Conservation (phyloP, 345 rosid species). For the Populus alba region DNA sequence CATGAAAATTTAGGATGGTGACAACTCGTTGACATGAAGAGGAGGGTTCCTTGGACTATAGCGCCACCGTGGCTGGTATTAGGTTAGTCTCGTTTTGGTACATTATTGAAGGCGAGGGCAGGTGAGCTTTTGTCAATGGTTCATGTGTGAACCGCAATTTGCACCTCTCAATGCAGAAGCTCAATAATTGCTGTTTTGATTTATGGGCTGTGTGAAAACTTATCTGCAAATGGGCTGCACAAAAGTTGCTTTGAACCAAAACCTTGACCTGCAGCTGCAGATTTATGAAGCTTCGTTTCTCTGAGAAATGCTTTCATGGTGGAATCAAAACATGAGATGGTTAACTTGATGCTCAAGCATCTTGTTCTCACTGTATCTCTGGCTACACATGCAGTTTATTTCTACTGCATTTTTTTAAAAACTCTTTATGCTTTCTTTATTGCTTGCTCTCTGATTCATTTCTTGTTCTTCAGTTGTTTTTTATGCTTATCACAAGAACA, state of each 20-base stretch:
- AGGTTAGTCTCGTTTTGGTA: not conserved
- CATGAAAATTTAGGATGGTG: conserved; percentile 10
- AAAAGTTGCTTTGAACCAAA: not conserved
- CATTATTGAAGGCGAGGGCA: not conserved
- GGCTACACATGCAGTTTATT: no score
- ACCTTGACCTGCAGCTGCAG: not conserved
- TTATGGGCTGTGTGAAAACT: not conserved
- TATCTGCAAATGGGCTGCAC: not conserved
- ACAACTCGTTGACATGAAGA: conserved; percentile 21
- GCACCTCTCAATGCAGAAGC: not conserved
- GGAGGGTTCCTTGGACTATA: conserved; percentile 8
- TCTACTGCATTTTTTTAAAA: no score
- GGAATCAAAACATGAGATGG: no score
- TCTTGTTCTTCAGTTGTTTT: no score
- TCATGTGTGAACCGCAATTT: not conserved
- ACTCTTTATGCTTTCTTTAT: no score
- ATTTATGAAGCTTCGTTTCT: not conserved
- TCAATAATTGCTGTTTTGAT: conserved; percentile 8
- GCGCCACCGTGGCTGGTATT: not conserved
- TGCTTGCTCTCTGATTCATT: no score
- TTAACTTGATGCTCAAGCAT: no score
- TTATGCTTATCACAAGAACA: no score
- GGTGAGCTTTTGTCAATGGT: not conserved
- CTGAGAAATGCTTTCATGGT: not conserved
- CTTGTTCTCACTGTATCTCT: no score